Base-by-base conservation (phyloP, 2,329 filamentous ascomycete genomes). In the Venturia carpophila region DNA sequence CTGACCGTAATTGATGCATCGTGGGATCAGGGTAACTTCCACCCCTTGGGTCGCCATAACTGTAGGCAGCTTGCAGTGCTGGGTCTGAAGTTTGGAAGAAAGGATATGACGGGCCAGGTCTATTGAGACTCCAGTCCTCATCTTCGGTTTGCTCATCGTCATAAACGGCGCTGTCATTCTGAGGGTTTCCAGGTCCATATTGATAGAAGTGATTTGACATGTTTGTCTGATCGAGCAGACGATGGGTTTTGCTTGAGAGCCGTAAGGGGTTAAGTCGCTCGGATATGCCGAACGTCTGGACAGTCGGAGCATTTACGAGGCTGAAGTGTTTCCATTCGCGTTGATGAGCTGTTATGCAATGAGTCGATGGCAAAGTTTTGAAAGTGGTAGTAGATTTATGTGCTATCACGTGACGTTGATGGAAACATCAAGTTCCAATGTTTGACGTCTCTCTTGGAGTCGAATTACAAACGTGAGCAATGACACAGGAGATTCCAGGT, bases 41-140 rank as follows among this genome's bases (percentile, higher is more conserved):
- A 30, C 64, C 64, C n/a, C 55, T 43, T 17, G 64, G 64, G 21
- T 65, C 64, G 21, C 64, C 64, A 65, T 65, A 65, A 24, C 45
- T 58, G n/a, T 65, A 65, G 19, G 64, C 64, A 42, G 64, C 37
- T 30, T 24, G 55, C 21, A 65, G 56, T 5, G 64, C 64, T 30
- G 64, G 52, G 49, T 65, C 64, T 34, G 64, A 30, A 19, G 55
- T 65, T 19, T 62, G 52, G 39, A 65, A 65, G 52, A 42, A 65
- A 19, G 64, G 64, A 62, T 39, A 65, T 49, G 63, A 15, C 19
- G 49, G 21, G 27, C 21, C 37, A 10, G 37, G 24, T 21, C 24
- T 61, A 21, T 61, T 37, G 4, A 43, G 11, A 43, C 5, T 15
- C 60, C 24, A 42, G 15, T 24, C 37, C 52, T 64, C 63, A 58